Percentiles rank a stretch among this genome's conserved stretches.
Evolutionary conservation across 2,329 filamentous ascomycete genomes (phyloP).

Genomic region (Sporothrix protearum): DNA sequence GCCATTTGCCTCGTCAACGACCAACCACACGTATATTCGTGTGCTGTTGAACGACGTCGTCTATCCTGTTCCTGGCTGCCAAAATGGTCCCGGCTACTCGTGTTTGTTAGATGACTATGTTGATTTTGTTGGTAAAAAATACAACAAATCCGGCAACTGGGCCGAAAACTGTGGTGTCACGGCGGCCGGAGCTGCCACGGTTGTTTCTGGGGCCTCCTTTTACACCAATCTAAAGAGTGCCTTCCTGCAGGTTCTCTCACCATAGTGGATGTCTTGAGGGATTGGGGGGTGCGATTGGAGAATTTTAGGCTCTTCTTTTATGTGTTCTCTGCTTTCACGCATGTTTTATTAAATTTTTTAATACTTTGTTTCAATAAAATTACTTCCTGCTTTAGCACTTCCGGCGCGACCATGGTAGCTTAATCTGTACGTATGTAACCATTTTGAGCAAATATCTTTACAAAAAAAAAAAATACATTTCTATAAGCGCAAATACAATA

Average conservation of each 20-base stretch:
- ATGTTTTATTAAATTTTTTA: too few species aligned
- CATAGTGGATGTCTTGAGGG: too few species aligned
- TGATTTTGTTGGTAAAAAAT: constrained; percentile 44
- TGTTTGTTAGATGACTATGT: constrained; percentile 49
- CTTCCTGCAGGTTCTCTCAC: constrained; percentile 34
- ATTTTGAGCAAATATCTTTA: too few species aligned
- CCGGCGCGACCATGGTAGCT: too few species aligned
- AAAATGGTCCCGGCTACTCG: constrained; percentile 52
- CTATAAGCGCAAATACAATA: too few species aligned
- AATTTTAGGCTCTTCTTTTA: too few species aligned
- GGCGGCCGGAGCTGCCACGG: constrained; percentile 38
- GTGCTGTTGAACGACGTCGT: constrained; percentile 61
- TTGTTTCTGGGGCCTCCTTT: constrained; percentile 48
- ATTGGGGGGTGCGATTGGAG: too few species aligned
- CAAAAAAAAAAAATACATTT: too few species aligned
- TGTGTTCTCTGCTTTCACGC: too few species aligned
- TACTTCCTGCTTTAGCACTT: too few species aligned
- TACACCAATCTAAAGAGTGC: constrained; percentile 45
- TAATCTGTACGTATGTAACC: too few species aligned
- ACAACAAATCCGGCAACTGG: constrained; percentile 49
- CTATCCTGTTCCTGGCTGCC: constrained; percentile 56
- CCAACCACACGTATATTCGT: constrained; percentile 48
- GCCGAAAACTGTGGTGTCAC: constrained; percentile 48
- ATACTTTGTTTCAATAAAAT: too few species aligned
- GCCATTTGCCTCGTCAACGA: constrained; percentile 19